Evolutionary conservation across 306 rosid species (phyloP), one percentile per base, ranked within the genome.

Genomic region (Malus fusca): DNA sequence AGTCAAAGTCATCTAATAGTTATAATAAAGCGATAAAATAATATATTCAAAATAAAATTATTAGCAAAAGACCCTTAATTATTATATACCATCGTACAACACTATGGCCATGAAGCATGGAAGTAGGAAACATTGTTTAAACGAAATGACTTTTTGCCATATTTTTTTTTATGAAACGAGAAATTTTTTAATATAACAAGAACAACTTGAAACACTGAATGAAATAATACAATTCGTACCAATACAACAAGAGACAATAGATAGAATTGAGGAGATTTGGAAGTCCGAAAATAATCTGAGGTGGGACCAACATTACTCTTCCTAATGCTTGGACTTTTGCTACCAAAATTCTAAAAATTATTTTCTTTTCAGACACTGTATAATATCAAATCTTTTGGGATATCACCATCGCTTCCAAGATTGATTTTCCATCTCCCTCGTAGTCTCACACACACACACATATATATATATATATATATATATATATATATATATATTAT

Each of bases 261-360:
- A 72, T 81, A 33, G 84, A 82, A 69, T 80, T 66, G 77, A 72
- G 76, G 80, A 75, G 84, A 83, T 80, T 71, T 75, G 85, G 71
- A 72, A 81, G 77, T 80, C 83, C 83, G 48, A 83, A 64, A 71
- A 80, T 43, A 78, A 86, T 80, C 80, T 66, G 44, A 0, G 52
- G 48, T 71, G 85, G 89, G 87, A 46, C 85, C 87, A 2, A 2
- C 11, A 8, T 23, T 28, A 21, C 43, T 17, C 69, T 69, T 77
- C 71, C 21, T 37, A 11, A n/a, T 62, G 69, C 21, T 75, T 75
- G 69, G 75, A 82, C 79, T 77, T 85, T 74, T 77, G 69, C 56
- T 42, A 44, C 69, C 46, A 23, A 78, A 75, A 69, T 22, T 51
- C 44, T 11, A 74, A 74, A 30, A 35, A 35, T 35, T 35, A 35